Evolutionary conservation across 179 eudicot genomes (phyloP).

Genomic region (Silene coronaria): DNA sequence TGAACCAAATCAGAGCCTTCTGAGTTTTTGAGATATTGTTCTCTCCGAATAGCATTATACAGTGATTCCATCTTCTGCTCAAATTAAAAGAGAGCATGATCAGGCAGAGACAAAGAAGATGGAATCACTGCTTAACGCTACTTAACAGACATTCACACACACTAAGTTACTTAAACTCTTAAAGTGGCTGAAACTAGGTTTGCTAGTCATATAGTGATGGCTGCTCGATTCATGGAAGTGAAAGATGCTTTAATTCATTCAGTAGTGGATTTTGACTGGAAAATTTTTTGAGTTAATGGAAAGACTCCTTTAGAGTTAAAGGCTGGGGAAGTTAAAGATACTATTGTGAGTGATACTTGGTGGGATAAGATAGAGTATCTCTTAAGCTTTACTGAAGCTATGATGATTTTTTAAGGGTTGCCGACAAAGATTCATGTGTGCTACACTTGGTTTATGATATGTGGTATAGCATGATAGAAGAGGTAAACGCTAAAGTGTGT

Average conservation of each 20-base stretch:
- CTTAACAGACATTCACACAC: neutral
- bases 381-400: neutral
- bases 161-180: neutral
- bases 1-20: no score
- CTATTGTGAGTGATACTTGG: no score
- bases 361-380: neutral
- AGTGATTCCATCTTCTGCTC: no score
- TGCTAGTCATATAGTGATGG: neutral
- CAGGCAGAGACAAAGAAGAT: no score
- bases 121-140: no score
- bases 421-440: neutral
- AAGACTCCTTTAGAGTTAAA: no score
- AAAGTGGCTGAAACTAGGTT: neutral
- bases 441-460: constrained; percentile 18
- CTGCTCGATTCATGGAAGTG: neutral
- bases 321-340: no score
- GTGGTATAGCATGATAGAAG: constrained; percentile 21
- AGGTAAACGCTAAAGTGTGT: constrained; percentile 4
- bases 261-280: no score
- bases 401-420: neutral
- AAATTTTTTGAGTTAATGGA: no score
- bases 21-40: no score
- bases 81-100: no score
- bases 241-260: neutral
- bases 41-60: no score